Evolutionary conservation across 768 basidiomycete genomes (phyloP).

Genomic region (Porpolomopsis calyptriformis): DNA sequence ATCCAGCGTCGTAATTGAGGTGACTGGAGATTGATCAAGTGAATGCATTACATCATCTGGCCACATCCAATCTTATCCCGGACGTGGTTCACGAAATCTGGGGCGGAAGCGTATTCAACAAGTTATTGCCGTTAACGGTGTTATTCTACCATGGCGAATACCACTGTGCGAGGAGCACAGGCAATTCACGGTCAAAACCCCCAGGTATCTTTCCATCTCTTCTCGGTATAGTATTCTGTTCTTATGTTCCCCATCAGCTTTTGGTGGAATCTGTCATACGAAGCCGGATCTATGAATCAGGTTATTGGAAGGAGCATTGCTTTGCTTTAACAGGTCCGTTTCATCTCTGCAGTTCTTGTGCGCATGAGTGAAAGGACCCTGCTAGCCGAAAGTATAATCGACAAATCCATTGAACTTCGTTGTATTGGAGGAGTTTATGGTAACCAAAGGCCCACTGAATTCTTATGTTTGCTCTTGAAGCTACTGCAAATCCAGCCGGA

Average conservation of each 20-base stretch:
- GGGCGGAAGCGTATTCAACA: too few relatives aligned
- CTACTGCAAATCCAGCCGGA: slow-evolving; percentile 95
- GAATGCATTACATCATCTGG: too few relatives aligned
- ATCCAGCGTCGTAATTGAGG: neutral
- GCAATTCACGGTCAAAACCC: slow-evolving; percentile 97
- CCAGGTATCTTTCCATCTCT: slow-evolving; percentile 45
- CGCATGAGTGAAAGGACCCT: neutral
- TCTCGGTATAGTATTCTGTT: neutral
- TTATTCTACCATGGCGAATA: slow-evolving; percentile 17
- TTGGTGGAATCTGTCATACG: slow-evolving; percentile 95
- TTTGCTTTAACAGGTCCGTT: slow-evolving; percentile 84
- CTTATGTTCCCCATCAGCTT: slow-evolving; percentile 40
- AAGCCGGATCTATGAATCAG: slow-evolving; percentile 88
- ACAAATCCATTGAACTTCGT: slow-evolving; percentile 76
- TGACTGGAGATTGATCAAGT: too few relatives aligned
- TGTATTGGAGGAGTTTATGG: slow-evolving; percentile 90
- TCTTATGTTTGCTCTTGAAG: slow-evolving; percentile 85
- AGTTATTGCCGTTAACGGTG: neutral
- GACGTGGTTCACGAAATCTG: too few relatives aligned
- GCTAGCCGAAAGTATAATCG: slow-evolving; percentile 84
- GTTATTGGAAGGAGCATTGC: slow-evolving; percentile 98
- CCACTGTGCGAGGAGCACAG: slow-evolving; percentile 33
- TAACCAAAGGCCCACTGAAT: slow-evolving; percentile 91
- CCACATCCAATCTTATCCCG: too few relatives aligned
- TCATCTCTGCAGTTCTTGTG: neutral